Percentiles rank a stretch among this genome's conserved stretches.
These are phyloP conservation scores for Claviceps sp. DNA, from an alignment of 2,329 filamentous ascomycete species.

Conservation along the genomic window DNA sequence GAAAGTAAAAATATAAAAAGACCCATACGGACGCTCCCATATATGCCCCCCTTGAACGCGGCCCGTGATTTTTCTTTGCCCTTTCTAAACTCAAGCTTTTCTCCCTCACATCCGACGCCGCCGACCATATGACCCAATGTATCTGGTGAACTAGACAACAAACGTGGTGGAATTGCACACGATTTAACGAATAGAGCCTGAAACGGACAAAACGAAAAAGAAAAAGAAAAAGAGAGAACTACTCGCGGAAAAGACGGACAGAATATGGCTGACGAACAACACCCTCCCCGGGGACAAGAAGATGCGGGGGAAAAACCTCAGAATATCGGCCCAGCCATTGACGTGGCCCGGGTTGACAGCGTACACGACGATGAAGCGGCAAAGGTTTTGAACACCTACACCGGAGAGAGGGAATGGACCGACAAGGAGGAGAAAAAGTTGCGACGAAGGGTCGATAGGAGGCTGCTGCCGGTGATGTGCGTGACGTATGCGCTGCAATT, in stretches of 20 bases:
- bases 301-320: neutral
- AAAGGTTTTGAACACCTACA: neutral
- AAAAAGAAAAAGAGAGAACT: no score
- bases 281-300: neutral
- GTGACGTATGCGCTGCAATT: constrained; percentile 6
- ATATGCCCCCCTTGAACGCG: no score
- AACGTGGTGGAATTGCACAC: no score
- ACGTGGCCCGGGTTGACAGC: neutral
- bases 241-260: neutral
- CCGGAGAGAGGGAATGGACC: neutral
- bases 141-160: no score
- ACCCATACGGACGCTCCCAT: no score
- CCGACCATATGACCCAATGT: no score
- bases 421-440: neutral
- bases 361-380: neutral
- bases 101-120: no score
- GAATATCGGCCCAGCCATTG: neutral
- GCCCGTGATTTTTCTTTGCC: no score
- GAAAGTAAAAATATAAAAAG: no score
- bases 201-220: no score
- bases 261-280: neutral
- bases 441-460: constrained; percentile 20
- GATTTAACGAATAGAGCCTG: no score
- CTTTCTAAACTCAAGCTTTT: no score
- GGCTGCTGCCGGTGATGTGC: constrained; percentile 8